Evolutionary conservation across 2,329 filamentous ascomycete genomes (phyloP).

Genomic region (Pseudogymnoascus sp.): DNA sequence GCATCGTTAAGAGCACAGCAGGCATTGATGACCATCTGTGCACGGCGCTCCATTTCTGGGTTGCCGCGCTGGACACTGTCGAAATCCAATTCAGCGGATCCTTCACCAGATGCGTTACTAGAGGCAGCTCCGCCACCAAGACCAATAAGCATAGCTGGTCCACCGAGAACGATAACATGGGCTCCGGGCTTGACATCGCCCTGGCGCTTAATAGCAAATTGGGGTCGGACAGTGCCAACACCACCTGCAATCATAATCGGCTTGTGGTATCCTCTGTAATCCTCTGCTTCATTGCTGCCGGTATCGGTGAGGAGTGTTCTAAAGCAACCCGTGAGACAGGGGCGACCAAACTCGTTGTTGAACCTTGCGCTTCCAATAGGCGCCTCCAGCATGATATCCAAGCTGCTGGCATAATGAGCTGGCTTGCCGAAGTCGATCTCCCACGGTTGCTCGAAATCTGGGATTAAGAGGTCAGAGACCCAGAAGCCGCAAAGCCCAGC

Average conservation of each 20-base stretch:
- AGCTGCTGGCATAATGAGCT: constrained; percentile 81
- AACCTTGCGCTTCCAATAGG: constrained; percentile 92
- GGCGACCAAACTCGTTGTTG: constrained; percentile 96
- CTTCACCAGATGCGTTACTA: constrained; percentile 79
- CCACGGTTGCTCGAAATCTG: constrained; percentile 76
- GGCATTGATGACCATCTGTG: constrained; percentile 96
- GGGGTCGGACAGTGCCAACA: constrained; percentile 82
- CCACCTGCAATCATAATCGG: constrained; percentile 98
- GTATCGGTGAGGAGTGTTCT: constrained; percentile 74
- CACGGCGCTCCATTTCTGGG: constrained; percentile 88
- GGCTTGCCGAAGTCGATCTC: constrained; percentile 86
- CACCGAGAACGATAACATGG: constrained; percentile 85
- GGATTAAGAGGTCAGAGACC: constrained; percentile 89
- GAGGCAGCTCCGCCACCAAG: constrained; percentile 92
- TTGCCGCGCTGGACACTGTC: constrained; percentile 96
- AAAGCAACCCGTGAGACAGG: constrained; percentile 84
- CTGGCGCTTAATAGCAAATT: constrained; percentile 81
- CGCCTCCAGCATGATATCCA: constrained; percentile 97
- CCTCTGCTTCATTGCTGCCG: constrained; percentile 49
- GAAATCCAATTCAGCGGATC: constrained; percentile 88
- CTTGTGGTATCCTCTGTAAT: constrained; percentile 91
- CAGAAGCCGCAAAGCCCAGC: constrained; percentile 88
- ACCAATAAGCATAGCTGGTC: constrained; percentile 95
- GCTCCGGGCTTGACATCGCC: constrained; percentile 77
- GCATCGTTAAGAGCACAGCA: constrained; percentile 76